phyloP scores from a whole-genome alignment of 2,329 filamentous ascomycete genomes.

The Ophiocordyceps robertsii region DNA sequence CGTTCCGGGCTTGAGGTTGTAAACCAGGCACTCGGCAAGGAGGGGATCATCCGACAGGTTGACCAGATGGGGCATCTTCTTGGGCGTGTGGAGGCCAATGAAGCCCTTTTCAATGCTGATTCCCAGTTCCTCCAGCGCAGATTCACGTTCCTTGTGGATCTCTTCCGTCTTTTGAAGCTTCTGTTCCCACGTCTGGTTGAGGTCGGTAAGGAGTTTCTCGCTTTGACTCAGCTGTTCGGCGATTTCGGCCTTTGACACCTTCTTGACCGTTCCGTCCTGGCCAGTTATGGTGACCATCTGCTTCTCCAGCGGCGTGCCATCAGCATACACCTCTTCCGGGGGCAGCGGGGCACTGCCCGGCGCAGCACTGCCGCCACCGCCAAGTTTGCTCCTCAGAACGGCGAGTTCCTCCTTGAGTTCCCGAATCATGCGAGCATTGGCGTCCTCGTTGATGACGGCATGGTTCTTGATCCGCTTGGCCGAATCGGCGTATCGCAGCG shows the following conservation, averaged over 20 bases:
- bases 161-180: conserved; percentile 90
- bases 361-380: conserved; percentile 34
- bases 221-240: conserved; percentile 91
- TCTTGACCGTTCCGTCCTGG: conserved; percentile 74
- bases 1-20: conserved; percentile 91
- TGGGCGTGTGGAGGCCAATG: conserved; percentile 85
- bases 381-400: conserved; percentile 74
- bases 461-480: conserved; percentile 99
- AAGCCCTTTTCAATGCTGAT: conserved; percentile 99
- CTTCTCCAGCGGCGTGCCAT: conserved; percentile 83
- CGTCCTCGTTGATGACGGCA: conserved; percentile 96
- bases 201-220: conserved; percentile 87
- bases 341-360: conserved; percentile 35
- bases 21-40: conserved; percentile 88
- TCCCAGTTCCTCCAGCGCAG: conserved; percentile 86
- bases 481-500: conserved; percentile 89
- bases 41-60: conserved; percentile 93
- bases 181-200: conserved; percentile 98
- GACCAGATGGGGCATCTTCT: conserved; percentile 98
- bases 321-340: conserved; percentile 74
- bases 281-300: conserved; percentile 93
- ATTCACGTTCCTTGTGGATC: conserved; percentile 94
- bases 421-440: conserved; percentile 96
- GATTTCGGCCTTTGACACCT: conserved; percentile 96
- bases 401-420: conserved; percentile 92